A percentile compares a stretch with the other conserved stretches of the same genome.
These are phyloP conservation scores for Lumnitzera racemosa DNA, from an alignment of 345 rosid species.

Conservation along the genomic window DNA sequence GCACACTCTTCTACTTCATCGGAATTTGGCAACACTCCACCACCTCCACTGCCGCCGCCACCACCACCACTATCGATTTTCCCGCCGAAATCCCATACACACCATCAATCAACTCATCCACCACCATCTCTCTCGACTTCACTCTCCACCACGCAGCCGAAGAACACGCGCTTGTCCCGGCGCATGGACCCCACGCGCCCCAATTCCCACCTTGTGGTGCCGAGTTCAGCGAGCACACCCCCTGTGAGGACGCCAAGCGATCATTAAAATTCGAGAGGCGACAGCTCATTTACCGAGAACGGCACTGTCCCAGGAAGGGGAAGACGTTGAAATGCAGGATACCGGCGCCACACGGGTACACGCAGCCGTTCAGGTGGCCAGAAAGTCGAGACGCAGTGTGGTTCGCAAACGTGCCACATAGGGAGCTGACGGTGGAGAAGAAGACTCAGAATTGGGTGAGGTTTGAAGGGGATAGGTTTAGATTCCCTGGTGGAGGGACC, in stretches of 20 bases:
- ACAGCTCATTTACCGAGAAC: conserved; percentile 59
- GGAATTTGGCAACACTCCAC: conserved; percentile 44
- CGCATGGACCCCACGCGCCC: conserved; percentile 20
- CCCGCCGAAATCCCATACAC: conserved; percentile 10
- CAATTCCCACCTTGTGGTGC: conserved; percentile 52
- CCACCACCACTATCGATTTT: conserved; percentile 38
- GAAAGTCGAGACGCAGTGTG: conserved; percentile 66
- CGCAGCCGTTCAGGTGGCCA: conserved; percentile 81
- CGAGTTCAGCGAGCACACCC: conserved; percentile 52
- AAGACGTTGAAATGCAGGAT: conserved; percentile 53
- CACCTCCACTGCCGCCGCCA: conserved; percentile 21
- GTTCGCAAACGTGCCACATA: conserved; percentile 91
- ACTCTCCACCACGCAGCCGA: conserved; percentile 35
- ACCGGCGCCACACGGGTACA: conserved; percentile 78
- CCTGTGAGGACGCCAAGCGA: conserved; percentile 59
- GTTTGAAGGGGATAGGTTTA: conserved; percentile 54
- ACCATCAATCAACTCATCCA: conserved; percentile 9
- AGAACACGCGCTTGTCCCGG: conserved; percentile 17
- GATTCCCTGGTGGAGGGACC: conserved; percentile 96
- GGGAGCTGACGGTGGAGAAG: conserved; percentile 77
- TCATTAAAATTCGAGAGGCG: conserved; percentile 48
- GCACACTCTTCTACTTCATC: conserved; percentile 40
- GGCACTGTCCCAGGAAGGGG: conserved; percentile 56
- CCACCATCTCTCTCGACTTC: conserved; percentile 33
- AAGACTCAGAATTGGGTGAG: conserved; percentile 83